Base-by-base conservation (phyloP, 1,284 basidiomycete genomes). In the Ustilago lituana region DNA sequence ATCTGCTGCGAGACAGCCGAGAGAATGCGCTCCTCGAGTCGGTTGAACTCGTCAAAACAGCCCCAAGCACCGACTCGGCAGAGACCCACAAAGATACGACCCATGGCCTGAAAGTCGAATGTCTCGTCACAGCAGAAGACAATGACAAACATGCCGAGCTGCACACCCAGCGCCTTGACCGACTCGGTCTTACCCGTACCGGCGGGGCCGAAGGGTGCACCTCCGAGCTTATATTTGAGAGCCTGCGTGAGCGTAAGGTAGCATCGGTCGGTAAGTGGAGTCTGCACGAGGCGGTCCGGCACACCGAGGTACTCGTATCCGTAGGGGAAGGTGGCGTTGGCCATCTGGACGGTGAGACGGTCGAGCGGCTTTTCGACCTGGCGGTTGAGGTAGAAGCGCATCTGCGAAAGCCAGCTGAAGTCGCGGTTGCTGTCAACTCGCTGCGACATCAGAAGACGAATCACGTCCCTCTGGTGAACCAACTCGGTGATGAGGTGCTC, bases 131-230 rank as follows among this genome's bases (percentile, higher is more conserved):
- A 99, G 82, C 96, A 98, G 85, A 99, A 98, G 27, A 99, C 96
- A 44, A 99, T 86, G 17, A 98, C 96, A 79, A 98, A 98, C 41
- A 94, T 90, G 44, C 96, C 96, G 7, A 99, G 89, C 79, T 97
- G 94, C 1, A 97, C 93, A 54, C 96, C 96, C 23, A 99, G 89
- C 1, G 96, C 95, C 83, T 98, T 98, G 81, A 99, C 96, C 0
- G 95, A 98, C 84, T 99, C 96, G 0, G 96, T 99, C 86, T 99
- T 99, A 88, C 93, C 94, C 59, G 96, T 99, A 80, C 96, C 96
- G 27, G 96, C 96, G 35, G 96, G 96, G 24, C 96, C 96, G 81
- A 99, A 98, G 0, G 96, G 96, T 36, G 95, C 90, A 27, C 96
- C 96, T 71, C 96, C 96, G 12, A 98, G 87, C 78, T 97, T 93